A percentile compares a stretch with the other conserved stretches of the same genome.
Conservation (phyloP, 768 basidiomycete species). For the Boletus insuetus region DNA sequence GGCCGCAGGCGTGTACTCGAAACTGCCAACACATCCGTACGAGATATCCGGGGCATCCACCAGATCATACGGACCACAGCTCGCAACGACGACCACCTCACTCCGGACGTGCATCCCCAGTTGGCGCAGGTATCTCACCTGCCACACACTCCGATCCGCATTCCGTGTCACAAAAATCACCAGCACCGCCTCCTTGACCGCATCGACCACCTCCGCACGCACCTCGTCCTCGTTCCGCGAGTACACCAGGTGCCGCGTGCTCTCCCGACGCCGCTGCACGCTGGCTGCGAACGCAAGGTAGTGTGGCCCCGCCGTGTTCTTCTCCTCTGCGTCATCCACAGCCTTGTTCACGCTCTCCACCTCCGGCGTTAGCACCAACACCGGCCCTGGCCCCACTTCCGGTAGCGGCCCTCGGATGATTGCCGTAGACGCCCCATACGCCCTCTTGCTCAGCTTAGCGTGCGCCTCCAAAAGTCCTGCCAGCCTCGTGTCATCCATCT, state of each 20-base stretch:
- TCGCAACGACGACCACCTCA: conserved; percentile 50
- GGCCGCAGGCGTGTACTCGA: conserved; percentile 56
- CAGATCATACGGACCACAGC: conserved; percentile 68
- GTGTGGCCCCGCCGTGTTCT: conserved; percentile 58
- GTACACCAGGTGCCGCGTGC: conserved; percentile 50
- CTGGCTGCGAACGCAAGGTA: conserved; percentile 48
- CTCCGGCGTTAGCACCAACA: conserved; percentile 54
- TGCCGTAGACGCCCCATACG: conserved; percentile 48
- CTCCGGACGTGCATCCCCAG: conserved; percentile 20
- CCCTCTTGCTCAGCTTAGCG: conserved; percentile 39
- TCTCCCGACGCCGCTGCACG: conserved; percentile 31
- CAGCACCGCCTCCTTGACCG: conserved; percentile 1
- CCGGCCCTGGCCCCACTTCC: conserved; percentile 31
- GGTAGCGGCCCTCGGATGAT: conserved; percentile 41
- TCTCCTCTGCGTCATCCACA: conserved; percentile 54
- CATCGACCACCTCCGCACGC: background rate
- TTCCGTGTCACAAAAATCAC: conserved; percentile 57
- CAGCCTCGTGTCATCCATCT: conserved; percentile 25
- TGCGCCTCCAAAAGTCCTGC: conserved; percentile 38
- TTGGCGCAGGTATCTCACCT: conserved; percentile 39
- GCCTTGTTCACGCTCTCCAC: conserved; percentile 59
- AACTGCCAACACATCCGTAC: conserved; percentile 47
- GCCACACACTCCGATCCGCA: conserved; percentile 53
- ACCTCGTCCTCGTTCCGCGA: background rate
- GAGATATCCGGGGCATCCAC: conserved; percentile 25